Percentiles rank a stretch among this genome's conserved stretches.
Evolutionary conservation across 1,284 basidiomycete species (phyloP).

Genomic region (Apiotrichum montevideense): DNA sequence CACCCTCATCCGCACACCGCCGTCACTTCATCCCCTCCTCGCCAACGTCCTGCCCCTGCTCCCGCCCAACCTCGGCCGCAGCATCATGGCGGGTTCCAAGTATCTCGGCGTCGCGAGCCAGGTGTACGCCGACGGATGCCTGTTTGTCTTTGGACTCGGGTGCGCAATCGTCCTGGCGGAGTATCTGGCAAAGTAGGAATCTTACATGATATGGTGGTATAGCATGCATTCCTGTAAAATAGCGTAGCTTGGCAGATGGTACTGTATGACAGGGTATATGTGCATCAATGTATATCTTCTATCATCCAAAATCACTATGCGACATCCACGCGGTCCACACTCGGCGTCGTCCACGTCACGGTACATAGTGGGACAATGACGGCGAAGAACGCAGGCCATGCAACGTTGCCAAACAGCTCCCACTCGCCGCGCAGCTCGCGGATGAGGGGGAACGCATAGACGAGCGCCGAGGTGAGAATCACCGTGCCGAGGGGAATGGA

Average conservation of each 20-base stretch:
- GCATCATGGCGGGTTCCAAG: conserved; percentile 35
- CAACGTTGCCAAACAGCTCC: conserved; percentile 39
- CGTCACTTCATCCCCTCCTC: conserved; percentile 40
- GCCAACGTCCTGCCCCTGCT: conserved; percentile 44
- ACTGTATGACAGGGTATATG: background rate
- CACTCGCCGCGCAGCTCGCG: conserved; percentile 31
- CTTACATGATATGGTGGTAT: background rate
- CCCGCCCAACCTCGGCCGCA: conserved; percentile 33
- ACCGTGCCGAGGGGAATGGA: conserved; percentile 1
- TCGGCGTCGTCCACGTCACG: conserved; percentile 18
- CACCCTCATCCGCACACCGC: conserved; percentile 38
- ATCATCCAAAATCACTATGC: background rate
- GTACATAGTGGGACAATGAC: conserved; percentile 36
- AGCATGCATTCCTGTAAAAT: conserved; percentile 1
- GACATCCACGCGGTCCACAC: background rate
- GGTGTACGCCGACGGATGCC: conserved; percentile 40
- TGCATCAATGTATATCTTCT: background rate
- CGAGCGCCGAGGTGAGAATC: background rate
- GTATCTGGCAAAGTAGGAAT: conserved; percentile 9
- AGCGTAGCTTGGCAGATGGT: background rate
- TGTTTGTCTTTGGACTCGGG: conserved; percentile 41
- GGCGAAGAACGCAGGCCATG: conserved; percentile 32
- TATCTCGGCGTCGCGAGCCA: conserved; percentile 38
- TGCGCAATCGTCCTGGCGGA: conserved; percentile 26
- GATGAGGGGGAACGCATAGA: background rate